Base-by-base conservation (phyloP, 2,329 filamentous ascomycete genomes). In the Pseudogymnoascus destructans region DNA sequence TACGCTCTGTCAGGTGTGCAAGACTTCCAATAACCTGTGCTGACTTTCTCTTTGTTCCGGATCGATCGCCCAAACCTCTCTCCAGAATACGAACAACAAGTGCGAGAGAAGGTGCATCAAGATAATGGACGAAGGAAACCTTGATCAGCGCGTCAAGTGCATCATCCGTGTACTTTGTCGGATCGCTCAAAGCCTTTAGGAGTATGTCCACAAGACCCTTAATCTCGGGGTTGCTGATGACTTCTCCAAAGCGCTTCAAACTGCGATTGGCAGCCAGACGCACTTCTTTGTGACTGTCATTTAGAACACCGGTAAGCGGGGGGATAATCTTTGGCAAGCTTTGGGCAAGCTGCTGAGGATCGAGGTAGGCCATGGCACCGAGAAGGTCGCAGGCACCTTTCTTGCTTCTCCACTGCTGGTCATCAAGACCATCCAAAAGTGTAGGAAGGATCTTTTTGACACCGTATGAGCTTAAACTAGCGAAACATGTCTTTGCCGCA, bases 241-340 rank as follows among this genome's bases (percentile, higher is more conserved):
- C 95, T 71, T 98, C 95, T 64, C 95, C 93, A 70, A 98, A 98
- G 59, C 93, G 86, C 74, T 98, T 95, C 74, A 98, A 78, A 74
- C 90, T 95, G 73, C 92, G 85, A 72, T 98, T 98, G 6, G 93
- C 93, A 19, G 89, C 91, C 46, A 83, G 77, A 61, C 93, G 83
- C 30, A 98, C 93, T 73, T 98, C 93, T 72, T 98, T 98, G 74
- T 98, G 93, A 67, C 89, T 96, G 74, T 98, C 93, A 65, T 95
- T 98, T 60, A 98, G 76, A 3, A 97, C 93, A 49, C 86, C 84
- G 1, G 95, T 97, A 59, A 98, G 78, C 13, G 95, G 92, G 23
- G 95, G 93, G 64, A 98, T 98, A 65, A 98, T 98, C 59, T 95
- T 91, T 1, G 93, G 93, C 66, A 98, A 75, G 70, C 91, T 97